Base-by-base conservation (phyloP, 78 protist genomes). In the Bodo saltans region DNA sequence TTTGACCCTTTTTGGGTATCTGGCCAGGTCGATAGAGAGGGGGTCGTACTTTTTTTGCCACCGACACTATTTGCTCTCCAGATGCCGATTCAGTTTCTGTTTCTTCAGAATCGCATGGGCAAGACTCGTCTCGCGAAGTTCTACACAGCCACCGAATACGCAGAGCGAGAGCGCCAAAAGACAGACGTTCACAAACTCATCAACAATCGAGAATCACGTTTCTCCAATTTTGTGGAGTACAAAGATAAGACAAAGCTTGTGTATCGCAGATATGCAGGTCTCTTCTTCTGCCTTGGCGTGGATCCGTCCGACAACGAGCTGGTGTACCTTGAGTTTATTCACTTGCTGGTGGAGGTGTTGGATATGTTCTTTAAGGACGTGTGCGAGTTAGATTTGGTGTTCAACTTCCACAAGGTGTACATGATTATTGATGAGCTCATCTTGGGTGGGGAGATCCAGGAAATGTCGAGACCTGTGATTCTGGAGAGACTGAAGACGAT, bases 341-440 rank as follows among this genome's bases (percentile, higher is more conserved):
- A 98, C 68, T 81, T 95, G 34, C 94, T 98, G 42, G 99, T 98
- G 73, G 99, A 97, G 78, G 80, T 88, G 41, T 88, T 96, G 3
- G 99, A 97, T 76, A 89, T 89, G 70, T 95, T 90, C 83, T 98
- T 98, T 83, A 97, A 96, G 39, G 91, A 93, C 76, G 99, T 98
- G 42, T 96, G 98, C 85, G 99, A 98, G 81, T 84, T 96, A 33
- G 99, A 98, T 89, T 89, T 98, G 17, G 99, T 98, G 35, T 98
- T 88, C 93, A 92, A 94, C 85, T 98, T 96, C 85, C 92, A 92
- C 89, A 90, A 90, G 88, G 95, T 90, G 12, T 97, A 94, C 87
- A 89, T 93, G 28, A 85, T 96, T 25, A 83, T 97, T 0, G 99
- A 97, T 84, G 99, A 97, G 82, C 76, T 96, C 39, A 89, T 97